Base-by-base conservation (phyloP, 106 monocot species). In the Amphibolis antarctica region DNA sequence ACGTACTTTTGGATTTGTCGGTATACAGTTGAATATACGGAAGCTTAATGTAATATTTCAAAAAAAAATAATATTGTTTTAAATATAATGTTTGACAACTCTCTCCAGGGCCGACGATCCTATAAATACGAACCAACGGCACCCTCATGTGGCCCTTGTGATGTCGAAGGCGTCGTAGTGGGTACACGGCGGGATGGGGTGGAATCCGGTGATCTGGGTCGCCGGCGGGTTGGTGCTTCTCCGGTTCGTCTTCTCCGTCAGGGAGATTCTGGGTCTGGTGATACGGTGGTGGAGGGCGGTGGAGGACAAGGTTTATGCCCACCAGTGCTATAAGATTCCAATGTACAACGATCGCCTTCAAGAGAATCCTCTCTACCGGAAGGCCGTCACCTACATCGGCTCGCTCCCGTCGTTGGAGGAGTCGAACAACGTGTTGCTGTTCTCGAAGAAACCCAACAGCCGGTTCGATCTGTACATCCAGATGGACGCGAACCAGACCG, bases 321-420 rank as follows among this genome's bases (percentile, higher is more conserved):
- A 79, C 65, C 86, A 86, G 58, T 57, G 50, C 64, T 86, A 71
- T 63, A 74, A 78, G 28, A 77, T 92, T 59, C 83, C 86, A 42
- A 71, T 71, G 26, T 69, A 63, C 70, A 74, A 51, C 53, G 74
- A 68, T 22, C 24, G n/a, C 25, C 23, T 57, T 52, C 77, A 60
- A 30, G 84, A 80, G 75, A 92, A 92, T 53, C 84, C 86, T 0
- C 77, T 92, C 36, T 77, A 77, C 75, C 70, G 86, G 18, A 74
- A 75, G 62, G 83, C 79, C 15, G 18, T 46, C 23, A 55, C 74
- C 55, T 92, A 84, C 68, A 59, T 86, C 54, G 52, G 74, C 44
- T 72, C 92, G 24, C 81, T 92, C 10, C 76, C 92, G 6, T 77
- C 92, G 12, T 48, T 86, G 14, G 92, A 92, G 55, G 83, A 79